These are phyloP conservation scores for Fusarium sacchari DNA, from an alignment of 2,329 filamentous ascomycete genomes.

Conservation along the genomic window DNA sequence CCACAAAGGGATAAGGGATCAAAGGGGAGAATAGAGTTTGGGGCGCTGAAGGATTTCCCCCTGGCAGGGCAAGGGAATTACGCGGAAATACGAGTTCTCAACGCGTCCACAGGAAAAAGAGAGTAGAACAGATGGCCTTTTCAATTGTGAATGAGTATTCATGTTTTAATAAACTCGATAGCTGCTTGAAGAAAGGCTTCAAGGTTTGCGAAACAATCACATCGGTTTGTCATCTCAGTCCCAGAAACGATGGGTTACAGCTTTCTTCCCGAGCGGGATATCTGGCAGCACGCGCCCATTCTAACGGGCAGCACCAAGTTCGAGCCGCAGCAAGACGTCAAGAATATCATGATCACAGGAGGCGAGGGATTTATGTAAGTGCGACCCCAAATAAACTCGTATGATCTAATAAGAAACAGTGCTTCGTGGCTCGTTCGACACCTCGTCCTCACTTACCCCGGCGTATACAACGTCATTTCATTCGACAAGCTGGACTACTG, in stretches of 20 bases:
- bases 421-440: conserved; percentile 86
- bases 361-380: conserved; percentile 87
- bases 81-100: fast-evolving
- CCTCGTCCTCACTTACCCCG: conserved; percentile 76
- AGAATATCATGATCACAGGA: conserved; percentile 85
- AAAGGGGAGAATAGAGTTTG: neutral
- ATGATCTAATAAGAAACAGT: conserved; percentile 43
- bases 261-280: conserved; percentile 48
- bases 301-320: conserved; percentile 77
- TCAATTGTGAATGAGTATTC: neutral
- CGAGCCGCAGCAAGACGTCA: conserved; percentile 73
- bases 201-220: fast-evolving
- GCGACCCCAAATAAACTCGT: neutral
- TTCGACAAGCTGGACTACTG: conserved; percentile 90
- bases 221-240: fast-evolving
- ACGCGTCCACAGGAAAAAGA: fast-evolving
- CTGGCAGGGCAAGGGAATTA: neutral
- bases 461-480: conserved; percentile 80
- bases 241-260: neutral
- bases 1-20: neutral
- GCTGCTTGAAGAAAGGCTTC: fast-evolving
- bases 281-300: conserved; percentile 78
- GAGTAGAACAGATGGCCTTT: neutral
- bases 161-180: fast-evolving
- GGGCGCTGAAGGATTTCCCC: fast-evolving